Conservation (phyloP, 164 flowering plant species). For the Akebia trifoliata region DNA sequence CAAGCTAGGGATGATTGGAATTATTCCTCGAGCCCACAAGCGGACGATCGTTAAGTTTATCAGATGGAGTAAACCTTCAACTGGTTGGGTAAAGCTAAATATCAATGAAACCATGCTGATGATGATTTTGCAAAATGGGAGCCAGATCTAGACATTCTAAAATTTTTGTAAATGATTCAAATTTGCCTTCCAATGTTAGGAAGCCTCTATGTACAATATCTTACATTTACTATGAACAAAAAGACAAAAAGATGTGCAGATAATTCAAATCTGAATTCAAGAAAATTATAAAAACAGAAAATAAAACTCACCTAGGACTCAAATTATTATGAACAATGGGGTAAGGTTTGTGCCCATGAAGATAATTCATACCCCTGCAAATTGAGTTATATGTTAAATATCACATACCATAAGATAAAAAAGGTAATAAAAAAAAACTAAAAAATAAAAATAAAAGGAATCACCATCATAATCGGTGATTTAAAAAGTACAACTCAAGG, state of each 20-base stretch:
- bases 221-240: no score
- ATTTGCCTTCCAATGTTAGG: no score
- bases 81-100: no score
- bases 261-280: background rate
- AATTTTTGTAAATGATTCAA: no score
- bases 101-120: no score
- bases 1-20: no score
- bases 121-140: no score
- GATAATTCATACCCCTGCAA: conserved; percentile 67
- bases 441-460: background rate
- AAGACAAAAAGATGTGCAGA: background rate
- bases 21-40: no score
- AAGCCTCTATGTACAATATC: no score
- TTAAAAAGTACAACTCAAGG: background rate
- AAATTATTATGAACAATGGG: conserved; percentile 56
- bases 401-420: background rate
- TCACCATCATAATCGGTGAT: background rate
- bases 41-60: no score
- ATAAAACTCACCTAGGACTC: conserved; percentile 29
- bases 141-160: no score
- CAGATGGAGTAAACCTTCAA: no score
- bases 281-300: background rate
- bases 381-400: background rate
- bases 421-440: background rate
- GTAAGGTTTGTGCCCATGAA: conserved; percentile 53